phyloP scores from a whole-genome alignment of 495 filamentous ascomycete species.

The Immersiella caudata region DNA sequence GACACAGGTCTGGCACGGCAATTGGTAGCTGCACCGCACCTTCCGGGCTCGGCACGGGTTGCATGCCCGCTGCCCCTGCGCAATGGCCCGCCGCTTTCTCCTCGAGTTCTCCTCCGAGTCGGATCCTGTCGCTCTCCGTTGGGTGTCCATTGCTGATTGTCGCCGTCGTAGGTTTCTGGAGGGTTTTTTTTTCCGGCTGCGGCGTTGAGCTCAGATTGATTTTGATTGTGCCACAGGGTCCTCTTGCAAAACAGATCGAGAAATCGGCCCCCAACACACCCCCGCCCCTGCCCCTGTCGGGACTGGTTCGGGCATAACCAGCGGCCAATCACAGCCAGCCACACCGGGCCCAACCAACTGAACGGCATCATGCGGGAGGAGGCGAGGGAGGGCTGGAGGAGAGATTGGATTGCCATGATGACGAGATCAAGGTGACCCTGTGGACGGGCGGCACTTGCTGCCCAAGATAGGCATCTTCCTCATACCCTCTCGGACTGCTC shows the following conservation, averaged over 20 bases:
- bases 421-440: too few species aligned
- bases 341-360: neutral
- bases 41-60: slow-evolving; percentile 10
- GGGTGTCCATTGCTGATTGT: neutral
- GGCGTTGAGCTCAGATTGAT: neutral
- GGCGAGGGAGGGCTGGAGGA: neutral
- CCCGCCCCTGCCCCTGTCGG: neutral
- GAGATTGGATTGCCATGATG: too few species aligned
- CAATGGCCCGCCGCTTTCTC: slow-evolving; percentile 11
- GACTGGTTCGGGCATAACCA: neutral
- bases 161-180: neutral
- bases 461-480: too few species aligned
- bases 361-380: neutral
- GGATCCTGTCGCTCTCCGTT: neutral
- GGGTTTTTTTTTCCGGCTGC: neutral
- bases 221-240: neutral
- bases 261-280: neutral
- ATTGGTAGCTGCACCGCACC: slow-evolving; percentile 15
- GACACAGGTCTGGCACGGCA: slow-evolving; percentile 16
- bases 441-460: too few species aligned
- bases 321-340: neutral
- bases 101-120: neutral
- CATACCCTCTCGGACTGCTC: too few species aligned
- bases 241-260: neutral
- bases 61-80: slow-evolving; percentile 14